These are phyloP conservation scores for Saksenaea vasiformis DNA, from an alignment of 371 early-diverging fungal species.

Conservation along the genomic window DNA sequence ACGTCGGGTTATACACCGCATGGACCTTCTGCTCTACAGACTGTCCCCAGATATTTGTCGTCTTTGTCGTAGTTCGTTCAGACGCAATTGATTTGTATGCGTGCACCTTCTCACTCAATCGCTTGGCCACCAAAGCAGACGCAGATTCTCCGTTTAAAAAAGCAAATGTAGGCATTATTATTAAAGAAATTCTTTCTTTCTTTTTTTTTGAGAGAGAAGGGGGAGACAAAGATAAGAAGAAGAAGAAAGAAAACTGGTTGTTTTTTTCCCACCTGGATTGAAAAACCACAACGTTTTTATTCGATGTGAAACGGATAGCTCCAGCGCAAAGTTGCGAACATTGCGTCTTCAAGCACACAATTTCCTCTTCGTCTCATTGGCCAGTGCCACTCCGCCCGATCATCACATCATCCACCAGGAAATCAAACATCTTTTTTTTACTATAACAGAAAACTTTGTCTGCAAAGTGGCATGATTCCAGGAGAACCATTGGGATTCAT, in stretches of 20 bases:
- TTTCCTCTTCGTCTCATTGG: constrained; percentile 14
- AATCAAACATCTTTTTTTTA: constrained; percentile 2
- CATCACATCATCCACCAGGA: constrained; percentile 1
- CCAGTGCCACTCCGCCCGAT: constrained; percentile 4
- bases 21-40: constrained; percentile 18
- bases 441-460: not conserved
- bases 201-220: constrained; percentile 1
- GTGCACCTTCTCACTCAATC: not conserved
- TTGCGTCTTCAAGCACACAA: constrained; percentile 17
- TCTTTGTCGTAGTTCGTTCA: too few relatives aligned
- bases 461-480: constrained; percentile 1
- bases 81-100: not conserved
- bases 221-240: constrained; percentile 8
- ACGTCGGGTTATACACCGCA: constrained; percentile 17
- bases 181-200: too few relatives aligned
- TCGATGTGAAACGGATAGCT: constrained; percentile 2
- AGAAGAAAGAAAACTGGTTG: constrained; percentile 3
- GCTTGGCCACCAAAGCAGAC: constrained; percentile 2
- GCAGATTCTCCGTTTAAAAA: constrained; percentile 4
- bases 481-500: not conserved
- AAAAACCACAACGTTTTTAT: constrained; percentile 5
- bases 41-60: constrained; percentile 21
- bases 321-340: constrained; percentile 6
- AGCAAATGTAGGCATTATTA: constrained; percentile 1
- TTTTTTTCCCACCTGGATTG: not conserved